These are phyloP conservation scores for Gautieria morchelliformis DNA, from an alignment of 768 basidiomycete genomes.

Conservation along the genomic window DNA sequence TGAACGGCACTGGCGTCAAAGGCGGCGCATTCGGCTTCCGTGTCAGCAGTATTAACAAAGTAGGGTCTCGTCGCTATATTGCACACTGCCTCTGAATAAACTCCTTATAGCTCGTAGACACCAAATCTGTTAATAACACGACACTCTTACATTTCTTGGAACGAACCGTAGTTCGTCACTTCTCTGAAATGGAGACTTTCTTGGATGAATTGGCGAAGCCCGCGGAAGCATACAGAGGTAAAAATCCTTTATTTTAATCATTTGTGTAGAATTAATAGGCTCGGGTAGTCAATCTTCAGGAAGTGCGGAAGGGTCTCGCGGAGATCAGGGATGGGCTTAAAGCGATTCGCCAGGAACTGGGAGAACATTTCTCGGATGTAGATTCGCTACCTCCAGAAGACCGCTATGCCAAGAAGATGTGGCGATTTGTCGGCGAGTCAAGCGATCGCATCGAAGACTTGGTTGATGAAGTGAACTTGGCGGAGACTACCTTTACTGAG, in stretches of 20 bases:
- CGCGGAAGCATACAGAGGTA: constrained; percentile 88
- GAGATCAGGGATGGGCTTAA: constrained; percentile 73
- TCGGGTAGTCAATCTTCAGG: constrained; percentile 68
- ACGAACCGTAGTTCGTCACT: constrained; percentile 76
- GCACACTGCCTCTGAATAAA: background rate
- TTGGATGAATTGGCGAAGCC: constrained; percentile 83
- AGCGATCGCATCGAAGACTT: constrained; percentile 70
- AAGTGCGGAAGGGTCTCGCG: constrained; percentile 65
- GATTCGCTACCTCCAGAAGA: constrained; percentile 44
- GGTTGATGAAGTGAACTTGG: constrained; percentile 77
- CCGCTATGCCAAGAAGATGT: constrained; percentile 85
- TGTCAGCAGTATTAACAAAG: constrained; percentile 96
- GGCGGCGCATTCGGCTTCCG: constrained; percentile 97
- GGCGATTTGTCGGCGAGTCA: constrained; percentile 75
- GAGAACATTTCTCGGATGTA: constrained; percentile 68
- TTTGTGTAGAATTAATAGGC: constrained; percentile 8
- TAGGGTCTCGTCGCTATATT: constrained; percentile 18
- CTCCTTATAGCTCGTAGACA: constrained; percentile 74
- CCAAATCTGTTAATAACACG: constrained; percentile 90
- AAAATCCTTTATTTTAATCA: background rate
- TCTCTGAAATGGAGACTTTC: constrained; percentile 81
- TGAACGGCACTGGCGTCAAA: constrained; percentile 94
- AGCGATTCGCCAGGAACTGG: constrained; percentile 69
- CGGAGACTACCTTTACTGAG: constrained; percentile 74
- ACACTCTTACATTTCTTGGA: constrained; percentile 94